Evolutionary conservation across 2,329 filamentous ascomycete genomes (phyloP).

Genomic region (Hymenoscyphus repandus): DNA sequence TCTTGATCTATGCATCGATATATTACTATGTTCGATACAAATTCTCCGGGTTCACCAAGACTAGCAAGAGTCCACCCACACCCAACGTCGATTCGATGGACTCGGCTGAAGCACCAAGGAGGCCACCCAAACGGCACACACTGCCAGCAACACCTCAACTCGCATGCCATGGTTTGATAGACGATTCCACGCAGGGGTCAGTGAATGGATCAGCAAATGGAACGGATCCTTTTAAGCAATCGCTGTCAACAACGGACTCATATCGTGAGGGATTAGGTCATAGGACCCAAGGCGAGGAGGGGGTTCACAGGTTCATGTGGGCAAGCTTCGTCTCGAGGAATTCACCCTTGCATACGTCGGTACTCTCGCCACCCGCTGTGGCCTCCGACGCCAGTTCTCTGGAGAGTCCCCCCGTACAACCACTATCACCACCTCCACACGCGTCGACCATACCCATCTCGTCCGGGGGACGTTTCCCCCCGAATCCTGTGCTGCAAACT

Average conservation of each 20-base stretch:
- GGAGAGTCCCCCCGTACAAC: conserved; percentile 16
- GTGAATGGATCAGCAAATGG: neutral
- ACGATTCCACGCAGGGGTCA: conserved; percentile 16
- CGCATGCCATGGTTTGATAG: conserved; percentile 25
- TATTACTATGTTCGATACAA: conserved; percentile 57
- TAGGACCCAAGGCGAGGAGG: conserved; percentile 1
- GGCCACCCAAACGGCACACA: conserved; percentile 8
- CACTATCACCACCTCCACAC: conserved; percentile 9
- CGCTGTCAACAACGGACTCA: conserved; percentile 16
- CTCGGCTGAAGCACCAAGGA: conserved; percentile 6
- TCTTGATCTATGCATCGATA: conserved; percentile 62
- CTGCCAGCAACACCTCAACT: conserved; percentile 24
- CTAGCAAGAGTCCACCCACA: conserved; percentile 8
- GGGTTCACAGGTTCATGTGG: conserved; percentile 28
- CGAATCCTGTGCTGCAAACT: conserved; percentile 3
- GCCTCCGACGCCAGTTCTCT: conserved; percentile 20
- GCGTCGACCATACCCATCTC: conserved; percentile 6
- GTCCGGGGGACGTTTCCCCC: neutral
- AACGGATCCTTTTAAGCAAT: conserved; percentile 12
- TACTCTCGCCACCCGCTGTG: conserved; percentile 18
- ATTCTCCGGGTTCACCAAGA: conserved; percentile 26
- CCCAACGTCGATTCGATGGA: conserved; percentile 9
- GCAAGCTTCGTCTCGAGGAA: conserved; percentile 21
- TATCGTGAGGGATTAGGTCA: conserved; percentile 1
- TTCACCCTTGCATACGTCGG: conserved; percentile 2